A percentile compares a stretch with the other conserved stretches of the same genome.
Evolutionary conservation across 805 yeast species (phyloP).

Genomic region (Metschnikowia lachancei): DNA sequence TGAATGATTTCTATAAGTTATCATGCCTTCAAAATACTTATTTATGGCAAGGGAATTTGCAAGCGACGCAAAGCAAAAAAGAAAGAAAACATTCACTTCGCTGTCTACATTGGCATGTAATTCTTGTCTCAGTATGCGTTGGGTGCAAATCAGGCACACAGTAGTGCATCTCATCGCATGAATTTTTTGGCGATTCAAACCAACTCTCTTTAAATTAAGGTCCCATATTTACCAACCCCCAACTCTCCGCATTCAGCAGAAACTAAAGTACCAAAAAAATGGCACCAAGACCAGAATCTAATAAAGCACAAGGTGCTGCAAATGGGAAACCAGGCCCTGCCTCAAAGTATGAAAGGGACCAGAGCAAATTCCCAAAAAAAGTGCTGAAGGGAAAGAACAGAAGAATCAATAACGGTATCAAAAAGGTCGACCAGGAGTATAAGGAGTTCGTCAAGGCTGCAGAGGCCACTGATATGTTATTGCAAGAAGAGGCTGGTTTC

Average conservation of each 20-base stretch:
- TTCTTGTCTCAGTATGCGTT: too few species aligned
- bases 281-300: conserved; percentile 7
- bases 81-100: too few species aligned
- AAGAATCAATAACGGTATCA: conserved; percentile 41
- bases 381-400: conserved; percentile 16
- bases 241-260: not conserved
- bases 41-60: too few species aligned
- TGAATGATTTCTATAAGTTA: too few species aligned
- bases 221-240: not conserved
- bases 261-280: not conserved
- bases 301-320: not conserved
- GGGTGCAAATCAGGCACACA: conserved; percentile 21
- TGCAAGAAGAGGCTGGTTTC: conserved; percentile 82
- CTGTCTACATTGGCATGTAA: too few species aligned
- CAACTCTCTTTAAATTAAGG: too few species aligned
- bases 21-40: too few species aligned
- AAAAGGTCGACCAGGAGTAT: conserved; percentile 66
- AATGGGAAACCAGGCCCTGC: conserved; percentile 1
- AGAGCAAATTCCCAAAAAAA: conserved; percentile 16
- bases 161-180: conserved; percentile 15
- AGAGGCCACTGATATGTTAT: conserved; percentile 78
- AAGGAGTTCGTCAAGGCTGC: conserved; percentile 79
- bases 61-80: too few species aligned
- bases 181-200: not conserved
- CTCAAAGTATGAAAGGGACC: conserved; percentile 19